Base-by-base conservation (phyloP, 2,329 filamentous ascomycete genomes). In the Botryotinia convoluta region DNA sequence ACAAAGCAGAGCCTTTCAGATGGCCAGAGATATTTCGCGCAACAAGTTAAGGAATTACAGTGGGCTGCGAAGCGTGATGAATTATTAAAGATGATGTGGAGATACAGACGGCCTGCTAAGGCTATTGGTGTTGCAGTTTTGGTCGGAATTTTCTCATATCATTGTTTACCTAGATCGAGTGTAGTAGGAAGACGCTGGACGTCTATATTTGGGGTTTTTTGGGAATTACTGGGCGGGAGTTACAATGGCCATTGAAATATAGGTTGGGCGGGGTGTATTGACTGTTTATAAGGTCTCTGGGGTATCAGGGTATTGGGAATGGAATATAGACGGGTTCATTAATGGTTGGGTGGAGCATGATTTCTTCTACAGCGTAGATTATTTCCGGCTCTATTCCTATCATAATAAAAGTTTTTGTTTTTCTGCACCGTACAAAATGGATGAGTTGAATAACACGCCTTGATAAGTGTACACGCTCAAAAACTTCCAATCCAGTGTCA, bases 1-100 rank as follows among this genome's bases (percentile, higher is more conserved):
- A 81, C 85, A 9, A 81, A 81, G 42, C 89, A 94, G 80, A 88
- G 86, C 0, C 82, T 93, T 48, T 83, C 87, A 44, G 88, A 95
- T 59, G 95, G 93, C 3, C 85, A 90, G 75, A 81, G 79, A 7
- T 87, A 91, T 74, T 95, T 98, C 78, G 83, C 88, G 57, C 86
- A 86, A 76, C 95, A 98, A 81, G 89, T 90, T 5, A 85, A 84
- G 72, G 91, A 97, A 78, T 84, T 98, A n/a, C 84, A 85, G 72
- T 88, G 90, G 82, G 85, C 88, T 69, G 91, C 97, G 79, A 82
- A 83, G 51, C 83, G 85, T 45, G 83, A 89, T 74, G 85, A 85
- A 76, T 81, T 87, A 18, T 76, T 86, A 42, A 83, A 83, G 64
- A 81, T 86, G 39, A 77, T 92, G 37, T 90, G 89, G 88, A 85